phyloP scores from a whole-genome alignment of 2,329 filamentous ascomycete species.

The Biscogniauxia marginata region DNA sequence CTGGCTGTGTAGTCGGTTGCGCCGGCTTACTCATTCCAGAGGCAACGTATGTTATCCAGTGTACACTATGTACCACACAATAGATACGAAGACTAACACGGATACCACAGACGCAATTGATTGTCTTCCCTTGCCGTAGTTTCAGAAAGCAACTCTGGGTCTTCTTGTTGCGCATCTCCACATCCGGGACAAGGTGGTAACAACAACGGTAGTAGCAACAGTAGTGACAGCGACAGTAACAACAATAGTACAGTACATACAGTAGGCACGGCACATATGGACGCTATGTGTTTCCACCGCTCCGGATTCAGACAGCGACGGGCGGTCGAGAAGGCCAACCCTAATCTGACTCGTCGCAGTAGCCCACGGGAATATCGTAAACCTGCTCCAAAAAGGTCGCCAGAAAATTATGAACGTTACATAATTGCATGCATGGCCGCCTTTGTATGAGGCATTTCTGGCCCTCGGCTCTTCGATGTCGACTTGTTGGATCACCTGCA shows the following conservation, averaged over 20 bases:
- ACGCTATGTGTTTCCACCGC: background rate
- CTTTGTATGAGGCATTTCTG: slow-evolving; percentile 23
- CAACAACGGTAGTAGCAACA: no score
- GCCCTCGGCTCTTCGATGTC: slow-evolving; percentile 1
- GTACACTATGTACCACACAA: no score
- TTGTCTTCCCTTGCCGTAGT: no score
- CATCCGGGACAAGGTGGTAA: no score
- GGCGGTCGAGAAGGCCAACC: slow-evolving; percentile 1
- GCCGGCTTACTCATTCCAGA: background rate
- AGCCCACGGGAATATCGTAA: slow-evolving; percentile 19
- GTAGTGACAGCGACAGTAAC: no score
- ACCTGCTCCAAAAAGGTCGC: background rate
- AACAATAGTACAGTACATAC: no score
- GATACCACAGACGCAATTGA: no score
- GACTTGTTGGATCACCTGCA: background rate
- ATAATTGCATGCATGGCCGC: slow-evolving; percentile 7
- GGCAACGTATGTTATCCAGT: background rate
- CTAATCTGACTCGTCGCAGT: slow-evolving; percentile 15
- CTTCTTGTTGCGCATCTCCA: background rate
- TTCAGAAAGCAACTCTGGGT: background rate
- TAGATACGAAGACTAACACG: no score
- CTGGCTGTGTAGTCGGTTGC: background rate
- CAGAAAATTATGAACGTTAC: slow-evolving; percentile 12
- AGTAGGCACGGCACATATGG: no score
- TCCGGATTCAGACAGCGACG: background rate